These are phyloP conservation scores for Lenzites betulinus DNA, from an alignment of 768 basidiomycete species.

Conservation along the genomic window DNA sequence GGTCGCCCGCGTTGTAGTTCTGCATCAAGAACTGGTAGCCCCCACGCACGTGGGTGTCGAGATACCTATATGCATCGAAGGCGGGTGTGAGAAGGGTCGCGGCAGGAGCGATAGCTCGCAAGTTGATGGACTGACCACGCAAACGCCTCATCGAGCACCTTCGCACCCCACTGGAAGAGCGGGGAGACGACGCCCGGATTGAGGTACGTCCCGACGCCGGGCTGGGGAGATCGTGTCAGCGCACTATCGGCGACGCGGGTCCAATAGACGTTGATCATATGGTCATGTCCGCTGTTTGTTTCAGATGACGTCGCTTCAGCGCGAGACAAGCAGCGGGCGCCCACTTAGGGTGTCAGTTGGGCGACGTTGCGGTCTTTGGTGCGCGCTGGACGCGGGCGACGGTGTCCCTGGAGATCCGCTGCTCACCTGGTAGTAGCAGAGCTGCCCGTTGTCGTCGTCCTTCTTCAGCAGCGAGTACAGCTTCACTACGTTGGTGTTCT, in stretches of 20 bases:
- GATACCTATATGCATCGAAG: conserved; percentile 49
- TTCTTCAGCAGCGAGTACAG: conserved; percentile 70
- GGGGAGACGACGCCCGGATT: conserved; percentile 69
- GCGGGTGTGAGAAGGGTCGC: too few species aligned
- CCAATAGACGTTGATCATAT: too few species aligned
- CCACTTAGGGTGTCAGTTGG: too few species aligned
- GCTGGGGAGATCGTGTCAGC: conserved; percentile 29
- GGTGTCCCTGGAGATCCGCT: not conserved
- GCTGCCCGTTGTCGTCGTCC: conserved; percentile 47
- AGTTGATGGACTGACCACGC: conserved; percentile 55
- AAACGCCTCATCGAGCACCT: conserved; percentile 64
- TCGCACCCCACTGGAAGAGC: conserved; percentile 57
- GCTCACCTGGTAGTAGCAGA: conserved; percentile 72
- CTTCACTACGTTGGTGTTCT: conserved; percentile 73
- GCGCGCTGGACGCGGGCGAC: too few species aligned
- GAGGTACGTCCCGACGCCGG: conserved; percentile 53
- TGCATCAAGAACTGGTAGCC: conserved; percentile 83
- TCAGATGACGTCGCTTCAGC: not conserved
- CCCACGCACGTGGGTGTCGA: conserved; percentile 69
- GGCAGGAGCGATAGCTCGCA: not conserved
- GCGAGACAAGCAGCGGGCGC: not conserved
- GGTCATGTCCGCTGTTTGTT: too few species aligned
- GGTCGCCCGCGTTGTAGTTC: conserved; percentile 72
- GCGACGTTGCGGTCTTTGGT: too few species aligned
- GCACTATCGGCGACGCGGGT: too few species aligned